Evolutionary conservation across 106 monocot species (phyloP), one percentile per base, ranked within the genome.

Genomic region (Iris macrosiphon): DNA sequence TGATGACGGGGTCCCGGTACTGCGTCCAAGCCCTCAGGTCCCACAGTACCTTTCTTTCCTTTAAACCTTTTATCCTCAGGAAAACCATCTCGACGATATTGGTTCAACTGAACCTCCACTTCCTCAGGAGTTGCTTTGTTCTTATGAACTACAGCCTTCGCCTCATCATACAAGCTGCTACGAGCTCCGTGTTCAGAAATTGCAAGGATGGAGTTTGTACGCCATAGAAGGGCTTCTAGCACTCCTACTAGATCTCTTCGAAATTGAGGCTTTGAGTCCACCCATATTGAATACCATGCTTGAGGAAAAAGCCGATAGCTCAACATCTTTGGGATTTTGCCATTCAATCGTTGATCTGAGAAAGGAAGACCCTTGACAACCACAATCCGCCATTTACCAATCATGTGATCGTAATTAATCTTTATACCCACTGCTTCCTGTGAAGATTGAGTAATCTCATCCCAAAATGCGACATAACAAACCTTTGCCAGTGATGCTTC

Each of bases 391-490:
- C 96, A 98, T 83, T 69, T 83, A 49, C 87, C 90, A 65, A 98
- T 81, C 78, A 80, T 90, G 13, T 49, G 49, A 10, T 73, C 64
- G 34, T 80, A 75, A 37, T 61, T 67, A 41, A 79, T 78, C 46
- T 57, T 59, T 34, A 64, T 87, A 31, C 82, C 82, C 65, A 80
- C 72, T 40, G 65, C 67, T 65, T 90, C 77, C 55, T 90, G 96
- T 66, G 82, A 37, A 49, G 65, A 65, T 19, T 40, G 70, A 56
- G 96, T 98, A 53, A 98, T 75, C 69, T 90, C 90, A 73, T 98
- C 96, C 96, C 96, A 98, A 67, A 98, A 98, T 31, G 90, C 90
- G 45, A 90, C 90, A 63, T 83, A 98, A 58, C 90, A 98, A 50
- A 90, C 90, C 85, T 87, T 87, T 52, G 45, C 34, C 28, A 87